These are phyloP conservation scores for Vicia faba DNA, from an alignment of 306 rosid species.

Conservation along the genomic window DNA sequence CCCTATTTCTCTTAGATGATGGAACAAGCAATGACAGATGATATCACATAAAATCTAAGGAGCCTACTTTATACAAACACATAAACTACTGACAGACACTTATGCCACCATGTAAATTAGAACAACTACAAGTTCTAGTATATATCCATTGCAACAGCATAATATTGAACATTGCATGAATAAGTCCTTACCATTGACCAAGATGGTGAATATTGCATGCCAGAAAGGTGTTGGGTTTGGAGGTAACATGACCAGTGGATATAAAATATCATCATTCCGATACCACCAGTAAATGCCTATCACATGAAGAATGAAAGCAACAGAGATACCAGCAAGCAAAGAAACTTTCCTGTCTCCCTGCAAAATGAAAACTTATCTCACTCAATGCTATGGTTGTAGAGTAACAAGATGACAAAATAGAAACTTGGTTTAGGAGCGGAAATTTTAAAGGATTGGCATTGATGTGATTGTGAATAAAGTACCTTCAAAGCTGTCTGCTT, in stretches of 20 bases:
- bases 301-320: constrained; percentile 72
- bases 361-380: constrained; percentile 39
- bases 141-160: constrained; percentile 11
- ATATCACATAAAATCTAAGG: too few relatives aligned
- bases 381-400: not conserved
- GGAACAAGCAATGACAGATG: too few relatives aligned
- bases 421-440: constrained; percentile 17
- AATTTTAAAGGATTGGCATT: constrained; percentile 27
- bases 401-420: constrained; percentile 1
- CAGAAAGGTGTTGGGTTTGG: constrained; percentile 79
- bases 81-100: too few relatives aligned
- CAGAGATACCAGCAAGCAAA: constrained; percentile 56
- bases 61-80: too few relatives aligned
- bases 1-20: too few relatives aligned
- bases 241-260: constrained; percentile 80
- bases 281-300: constrained; percentile 83
- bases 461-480: constrained; percentile 13
- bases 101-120: constrained; percentile 1
- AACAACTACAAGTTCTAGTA: constrained; percentile 2
- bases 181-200: constrained; percentile 79
- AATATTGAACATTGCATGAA: not conserved
- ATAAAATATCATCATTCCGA: constrained; percentile 74
- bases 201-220: constrained; percentile 84
- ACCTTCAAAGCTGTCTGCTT: constrained; percentile 97
- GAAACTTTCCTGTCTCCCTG: constrained; percentile 88